Base-by-base conservation (phyloP, 805 yeast species). In the Spathaspora passalidarum region DNA sequence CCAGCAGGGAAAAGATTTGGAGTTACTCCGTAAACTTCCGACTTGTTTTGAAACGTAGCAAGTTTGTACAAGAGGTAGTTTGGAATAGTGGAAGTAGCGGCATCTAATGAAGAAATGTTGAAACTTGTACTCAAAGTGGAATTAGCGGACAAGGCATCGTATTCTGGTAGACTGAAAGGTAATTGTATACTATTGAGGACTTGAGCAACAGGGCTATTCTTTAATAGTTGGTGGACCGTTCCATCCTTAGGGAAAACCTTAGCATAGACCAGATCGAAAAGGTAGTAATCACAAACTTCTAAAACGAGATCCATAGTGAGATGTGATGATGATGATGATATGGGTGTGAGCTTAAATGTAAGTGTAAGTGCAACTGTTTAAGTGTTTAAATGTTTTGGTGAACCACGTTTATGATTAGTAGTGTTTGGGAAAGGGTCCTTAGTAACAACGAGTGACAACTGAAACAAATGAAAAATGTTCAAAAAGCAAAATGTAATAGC, bases 281-380 rank as follows among this genome's bases (percentile, higher is more conserved):
- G 57, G 56, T 69, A 87, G 40, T 87, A 75, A 67, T 94, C 99
- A 39, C 73, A 68, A 19, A 81, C 71, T 65, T 94, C 99, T 43
- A 94, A 76, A 19, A 89, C 90, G 59, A 94, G 72, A 84, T 94
- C 99, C 99, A 94, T 92, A 47, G 40, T 61, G 49, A 11, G 38
- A 16, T 11, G 38, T 19, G 11, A 40, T 36, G n/a, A n/a, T n/a
- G n/a, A n/a, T n/a, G n/a, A 36, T 20, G 16, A 10, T 14, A 13
- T 29, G 14, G n/a, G 34, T 29, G n/a, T 10, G n/a, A n/a, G n/a
- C n/a, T n/a, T n/a, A n/a, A n/a, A n/a, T n/a, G n/a, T n/a, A n/a
- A n/a, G n/a, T n/a, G n/a, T n/a, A n/a, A n/a, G n/a, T n/a, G n/a
- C n/a, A n/a, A n/a, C n/a, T n/a, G n/a, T n/a, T n/a, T n/a, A n/a